A percentile compares a stretch with the other conserved stretches of the same genome.
phyloP scores from a whole-genome alignment of 768 basidiomycete genomes.

The Leucosporidium yakuticum region DNA sequence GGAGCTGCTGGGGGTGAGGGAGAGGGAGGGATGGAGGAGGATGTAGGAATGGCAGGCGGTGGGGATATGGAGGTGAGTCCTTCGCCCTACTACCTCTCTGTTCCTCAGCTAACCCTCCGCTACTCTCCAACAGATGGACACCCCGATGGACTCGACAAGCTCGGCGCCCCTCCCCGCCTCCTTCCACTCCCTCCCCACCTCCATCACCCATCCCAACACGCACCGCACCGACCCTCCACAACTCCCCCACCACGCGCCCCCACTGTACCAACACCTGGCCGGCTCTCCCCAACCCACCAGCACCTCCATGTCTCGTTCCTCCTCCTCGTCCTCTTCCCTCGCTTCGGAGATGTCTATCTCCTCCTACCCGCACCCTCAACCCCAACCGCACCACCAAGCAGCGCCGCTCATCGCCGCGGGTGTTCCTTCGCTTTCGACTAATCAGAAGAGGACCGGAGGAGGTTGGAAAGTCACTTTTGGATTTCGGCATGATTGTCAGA shows the following conservation, averaged over 20 bases:
- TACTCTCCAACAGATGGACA: background rate
- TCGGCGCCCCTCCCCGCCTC: background rate
- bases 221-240: background rate
- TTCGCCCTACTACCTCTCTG: background rate
- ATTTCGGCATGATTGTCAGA: slow-evolving; percentile 24
- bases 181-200: background rate
- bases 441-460: background rate
- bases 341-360: background rate
- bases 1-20: background rate
- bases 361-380: background rate
- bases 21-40: background rate
- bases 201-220: background rate
- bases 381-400: background rate
- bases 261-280: slow-evolving; percentile 25
- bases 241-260: slow-evolving; percentile 22
- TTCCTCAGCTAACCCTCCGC: no score
- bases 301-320: slow-evolving; percentile 1
- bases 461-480: slow-evolving; percentile 32
- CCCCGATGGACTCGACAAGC: background rate
- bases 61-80: background rate
- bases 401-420: background rate
- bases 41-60: background rate
- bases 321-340: background rate
- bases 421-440: no score
- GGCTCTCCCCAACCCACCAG: slow-evolving; percentile 9